These are phyloP conservation scores for Nadsonia fulvescens DNA, from an alignment of 805 yeast species.

Conservation along the genomic window DNA sequence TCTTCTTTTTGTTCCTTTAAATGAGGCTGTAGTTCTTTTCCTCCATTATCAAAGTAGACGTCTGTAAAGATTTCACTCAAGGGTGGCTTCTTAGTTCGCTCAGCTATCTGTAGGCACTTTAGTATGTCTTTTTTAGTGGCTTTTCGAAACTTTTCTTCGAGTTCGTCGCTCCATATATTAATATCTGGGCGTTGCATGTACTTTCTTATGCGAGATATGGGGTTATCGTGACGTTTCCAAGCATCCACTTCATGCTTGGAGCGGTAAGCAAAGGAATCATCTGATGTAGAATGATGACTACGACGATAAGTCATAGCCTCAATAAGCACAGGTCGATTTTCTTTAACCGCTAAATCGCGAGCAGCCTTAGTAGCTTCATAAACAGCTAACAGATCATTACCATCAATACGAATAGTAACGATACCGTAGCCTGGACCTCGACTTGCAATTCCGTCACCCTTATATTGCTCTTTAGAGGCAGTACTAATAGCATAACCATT, in stretches of 20 bases:
- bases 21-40: conserved; percentile 11
- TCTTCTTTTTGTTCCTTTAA: conserved; percentile 15
- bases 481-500: conserved; percentile 21
- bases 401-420: conserved; percentile 20
- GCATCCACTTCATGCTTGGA: conserved; percentile 17
- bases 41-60: conserved; percentile 10
- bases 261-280: conserved; percentile 20
- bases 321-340: conserved; percentile 16
- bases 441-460: conserved; percentile 20
- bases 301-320: conserved; percentile 21
- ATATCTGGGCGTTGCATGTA: conserved; percentile 16
- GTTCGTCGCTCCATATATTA: conserved; percentile 17
- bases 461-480: conserved; percentile 18
- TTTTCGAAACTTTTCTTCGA: conserved; percentile 12
- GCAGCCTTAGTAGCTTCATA: conserved; percentile 14
- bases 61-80: conserved; percentile 14
- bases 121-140: conserved; percentile 13
- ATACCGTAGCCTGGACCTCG: conserved; percentile 20
- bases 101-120: conserved; percentile 15
- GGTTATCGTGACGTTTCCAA: conserved; percentile 19
- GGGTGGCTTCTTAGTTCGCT: conserved; percentile 15
- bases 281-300: conserved; percentile 20
- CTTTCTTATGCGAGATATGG: conserved; percentile 17
- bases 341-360: conserved; percentile 12
- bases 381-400: conserved; percentile 18